A percentile compares a stretch with the other conserved stretches of the same genome.
phyloP scores from a whole-genome alignment of 129 eudicot genomes.

The Gnaphalium uliginosum region DNA sequence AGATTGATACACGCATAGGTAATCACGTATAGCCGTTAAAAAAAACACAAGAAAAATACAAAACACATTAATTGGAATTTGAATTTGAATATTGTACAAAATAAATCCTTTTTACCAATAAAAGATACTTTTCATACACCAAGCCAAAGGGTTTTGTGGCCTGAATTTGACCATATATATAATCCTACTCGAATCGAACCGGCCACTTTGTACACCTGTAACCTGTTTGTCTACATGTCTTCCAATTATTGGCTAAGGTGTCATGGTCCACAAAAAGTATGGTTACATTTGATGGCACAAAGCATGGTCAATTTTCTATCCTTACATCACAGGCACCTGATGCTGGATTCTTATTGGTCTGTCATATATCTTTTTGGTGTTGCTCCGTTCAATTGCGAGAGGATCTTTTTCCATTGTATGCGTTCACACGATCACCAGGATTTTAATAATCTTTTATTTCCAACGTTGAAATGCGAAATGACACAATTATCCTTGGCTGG shows the following conservation, averaged over 20 bases:
- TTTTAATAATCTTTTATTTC: no score
- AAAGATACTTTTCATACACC: no score
- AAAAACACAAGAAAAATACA: no score
- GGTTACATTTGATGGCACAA: background rate
- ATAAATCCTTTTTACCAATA: no score
- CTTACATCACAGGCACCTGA: constrained; percentile 17
- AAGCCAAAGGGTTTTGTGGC: constrained; percentile 14
- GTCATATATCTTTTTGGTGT: constrained; percentile 8
- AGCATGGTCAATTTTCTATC: background rate
- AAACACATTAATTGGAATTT: no score
- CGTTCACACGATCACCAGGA: constrained; percentile 23
- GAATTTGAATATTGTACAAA: no score
- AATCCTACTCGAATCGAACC: background rate
- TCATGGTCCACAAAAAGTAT: constrained; percentile 17
- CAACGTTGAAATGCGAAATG: no score
- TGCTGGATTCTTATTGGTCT: constrained; percentile 3
- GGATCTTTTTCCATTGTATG: constrained; percentile 26
- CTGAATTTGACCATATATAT: constrained; percentile 25
- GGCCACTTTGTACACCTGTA: background rate
- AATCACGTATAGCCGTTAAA: no score
- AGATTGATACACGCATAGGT: no score
- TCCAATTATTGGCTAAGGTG: constrained; percentile 6
- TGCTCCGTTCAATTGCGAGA: background rate
- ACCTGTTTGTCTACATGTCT: constrained; percentile 20
- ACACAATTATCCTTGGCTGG: no score